Evolutionary conservation across 306 rosid genomes (phyloP).

Genomic region (Cicer bijugum): DNA sequence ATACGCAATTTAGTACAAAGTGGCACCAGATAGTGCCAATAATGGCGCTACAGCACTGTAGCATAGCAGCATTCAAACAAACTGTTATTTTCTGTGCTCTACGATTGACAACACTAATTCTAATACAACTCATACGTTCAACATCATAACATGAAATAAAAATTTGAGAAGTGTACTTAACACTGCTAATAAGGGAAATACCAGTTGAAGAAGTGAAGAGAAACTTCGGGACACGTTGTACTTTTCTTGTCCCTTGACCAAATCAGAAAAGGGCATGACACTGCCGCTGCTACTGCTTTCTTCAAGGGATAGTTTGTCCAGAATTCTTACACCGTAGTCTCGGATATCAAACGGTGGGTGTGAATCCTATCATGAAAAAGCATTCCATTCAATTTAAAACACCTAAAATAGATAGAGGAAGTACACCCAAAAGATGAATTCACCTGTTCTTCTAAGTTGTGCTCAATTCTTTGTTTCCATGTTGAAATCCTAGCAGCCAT

Average conservation of each 20-base stretch:
- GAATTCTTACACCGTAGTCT: conserved; percentile 70
- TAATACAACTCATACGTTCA: conserved; percentile 6
- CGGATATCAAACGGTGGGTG: conserved; percentile 85
- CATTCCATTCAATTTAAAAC: conserved; percentile 40
- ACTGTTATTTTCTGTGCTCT: too few relatives aligned
- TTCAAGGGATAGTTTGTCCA: conserved; percentile 67
- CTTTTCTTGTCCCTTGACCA: conserved; percentile 73
- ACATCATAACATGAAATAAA: conserved; percentile 35
- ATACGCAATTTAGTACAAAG: too few relatives aligned
- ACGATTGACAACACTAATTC: too few relatives aligned
- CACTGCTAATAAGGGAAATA: conserved; percentile 45
- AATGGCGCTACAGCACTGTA: too few relatives aligned
- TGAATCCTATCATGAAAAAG: conserved; percentile 61
- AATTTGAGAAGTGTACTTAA: conserved; percentile 5
- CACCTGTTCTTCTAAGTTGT: conserved; percentile 89
- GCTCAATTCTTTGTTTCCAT: conserved; percentile 92
- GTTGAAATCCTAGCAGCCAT: conserved; percentile 82
- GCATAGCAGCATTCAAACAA: too few relatives aligned
- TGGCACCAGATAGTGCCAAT: too few relatives aligned
- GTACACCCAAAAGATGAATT: conserved; percentile 38
- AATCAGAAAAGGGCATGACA: conserved; percentile 63
- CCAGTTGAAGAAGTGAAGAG: conserved; percentile 92
- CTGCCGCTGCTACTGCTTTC: conserved; percentile 45
- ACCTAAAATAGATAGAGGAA: conserved; percentile 5
- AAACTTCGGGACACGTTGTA: conserved; percentile 85